These are phyloP conservation scores for Stemphylium beticola DNA, from an alignment of 2,329 filamentous ascomycete genomes.

Conservation along the genomic window DNA sequence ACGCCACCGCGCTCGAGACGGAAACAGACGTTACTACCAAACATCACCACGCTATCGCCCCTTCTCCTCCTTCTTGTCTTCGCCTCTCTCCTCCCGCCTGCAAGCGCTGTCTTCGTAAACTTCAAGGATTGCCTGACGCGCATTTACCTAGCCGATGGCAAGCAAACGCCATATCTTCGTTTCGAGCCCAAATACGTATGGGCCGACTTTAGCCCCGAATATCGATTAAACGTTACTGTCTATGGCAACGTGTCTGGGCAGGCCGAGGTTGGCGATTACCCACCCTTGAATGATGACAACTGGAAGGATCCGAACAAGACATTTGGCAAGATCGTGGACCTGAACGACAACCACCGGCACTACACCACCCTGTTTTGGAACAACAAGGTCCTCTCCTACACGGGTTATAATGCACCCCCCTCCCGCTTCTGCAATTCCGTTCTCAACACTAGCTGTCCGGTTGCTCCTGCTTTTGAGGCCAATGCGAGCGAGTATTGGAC, in stretches of 20 bases:
- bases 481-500: slow-evolving; percentile 59
- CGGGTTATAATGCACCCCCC: slow-evolving; percentile 63
- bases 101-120: slow-evolving; percentile 65
- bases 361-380: slow-evolving; percentile 76
- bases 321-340: slow-evolving; percentile 77
- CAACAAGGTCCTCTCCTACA: slow-evolving; percentile 78
- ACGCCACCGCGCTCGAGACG: slow-evolving; percentile 41
- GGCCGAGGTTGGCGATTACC: slow-evolving; percentile 63
- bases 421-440: slow-evolving; percentile 69
- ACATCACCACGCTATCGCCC: slow-evolving; percentile 18
- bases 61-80: slow-evolving; percentile 35
- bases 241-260: slow-evolving; percentile 92
- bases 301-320: slow-evolving; percentile 67
- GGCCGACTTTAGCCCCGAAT: slow-evolving; percentile 69
- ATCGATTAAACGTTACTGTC: slow-evolving; percentile 76
- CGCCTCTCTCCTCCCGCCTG: slow-evolving; percentile 31
- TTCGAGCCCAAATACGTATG: slow-evolving; percentile 78
- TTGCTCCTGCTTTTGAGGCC: slow-evolving; percentile 72
- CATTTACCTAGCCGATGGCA: slow-evolving; percentile 62
- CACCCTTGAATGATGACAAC: slow-evolving; percentile 62
- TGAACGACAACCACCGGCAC: slow-evolving; percentile 63
- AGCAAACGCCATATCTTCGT: slow-evolving; percentile 70
- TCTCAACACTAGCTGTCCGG: slow-evolving; percentile 66
- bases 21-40: slow-evolving; percentile 20
- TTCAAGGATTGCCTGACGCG: slow-evolving; percentile 83